Evolutionary conservation across 306 rosid species (phyloP).

Genomic region (Rosa rugosa): DNA sequence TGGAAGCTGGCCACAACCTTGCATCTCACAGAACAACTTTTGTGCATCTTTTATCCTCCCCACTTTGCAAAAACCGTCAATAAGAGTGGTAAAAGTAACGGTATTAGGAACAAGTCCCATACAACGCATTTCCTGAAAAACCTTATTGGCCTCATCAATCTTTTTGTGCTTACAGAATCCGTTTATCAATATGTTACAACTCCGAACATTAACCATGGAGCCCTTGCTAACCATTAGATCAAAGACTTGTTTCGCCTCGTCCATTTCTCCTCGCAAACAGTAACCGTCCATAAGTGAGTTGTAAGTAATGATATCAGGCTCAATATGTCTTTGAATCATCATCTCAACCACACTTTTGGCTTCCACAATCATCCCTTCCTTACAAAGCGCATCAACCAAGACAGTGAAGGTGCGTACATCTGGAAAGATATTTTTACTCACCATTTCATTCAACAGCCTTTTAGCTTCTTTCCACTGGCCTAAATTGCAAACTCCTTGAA

Average conservation of each 20-base stretch:
- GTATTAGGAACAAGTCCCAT: constrained; percentile 3
- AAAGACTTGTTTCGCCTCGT: background rate
- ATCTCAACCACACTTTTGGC: background rate
- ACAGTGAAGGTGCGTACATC: background rate
- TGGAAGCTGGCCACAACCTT: constrained; percentile 5
- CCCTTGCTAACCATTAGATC: constrained; percentile 9
- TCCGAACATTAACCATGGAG: background rate
- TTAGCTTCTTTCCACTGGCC: background rate
- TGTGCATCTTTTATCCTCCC: constrained; percentile 23
- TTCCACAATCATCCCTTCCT: background rate
- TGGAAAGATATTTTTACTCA: background rate
- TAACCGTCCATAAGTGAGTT: background rate
- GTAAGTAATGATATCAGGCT: background rate
- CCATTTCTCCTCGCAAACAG: constrained; percentile 6
- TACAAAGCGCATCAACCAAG: background rate
- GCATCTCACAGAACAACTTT: constrained; percentile 21
- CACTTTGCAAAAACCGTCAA: background rate
- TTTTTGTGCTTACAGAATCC: background rate
- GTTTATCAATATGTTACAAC: constrained; percentile 10
- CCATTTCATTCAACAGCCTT: background rate
- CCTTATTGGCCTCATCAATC: background rate
- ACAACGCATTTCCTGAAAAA: constrained; percentile 7
- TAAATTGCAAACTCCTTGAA: background rate
- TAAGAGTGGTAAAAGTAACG: constrained; percentile 19
- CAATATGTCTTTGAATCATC: constrained; percentile 6